Percentiles rank a stretch among this genome's conserved stretches.
Evolutionary conservation across 2,329 filamentous ascomycete genomes (phyloP).

Genomic region (Hymenoscyphus scutula): DNA sequence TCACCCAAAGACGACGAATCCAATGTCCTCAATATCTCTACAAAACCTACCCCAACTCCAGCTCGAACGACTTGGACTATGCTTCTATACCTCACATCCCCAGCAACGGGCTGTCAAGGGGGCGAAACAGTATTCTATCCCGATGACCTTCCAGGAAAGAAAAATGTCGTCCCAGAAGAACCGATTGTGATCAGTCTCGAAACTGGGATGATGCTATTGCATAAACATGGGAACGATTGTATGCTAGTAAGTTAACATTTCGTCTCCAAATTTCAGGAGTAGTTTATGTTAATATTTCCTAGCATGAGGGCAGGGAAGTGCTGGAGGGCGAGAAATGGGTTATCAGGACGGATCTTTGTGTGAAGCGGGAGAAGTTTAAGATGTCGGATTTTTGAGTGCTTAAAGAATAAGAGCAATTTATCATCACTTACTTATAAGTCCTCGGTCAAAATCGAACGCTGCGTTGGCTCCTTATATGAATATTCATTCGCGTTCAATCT

Average conservation of each 20-base stretch:
- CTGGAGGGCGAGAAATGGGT: constrained; percentile 86
- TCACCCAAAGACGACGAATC: constrained; percentile 72
- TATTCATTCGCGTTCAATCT: no score
- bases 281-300: not conserved
- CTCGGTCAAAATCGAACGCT: no score
- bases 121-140: constrained; percentile 94
- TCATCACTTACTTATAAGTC: no score
- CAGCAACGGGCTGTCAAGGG: constrained; percentile 70
- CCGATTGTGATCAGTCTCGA: constrained; percentile 73
- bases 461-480: no score
- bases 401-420: no score
- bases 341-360: constrained; percentile 77
- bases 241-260: constrained; percentile 62
- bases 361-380: constrained; percentile 46
- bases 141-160: constrained; percentile 51
- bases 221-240: constrained; percentile 86
- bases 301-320: constrained; percentile 83
- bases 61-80: constrained; percentile 88
- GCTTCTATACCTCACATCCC: constrained; percentile 79
- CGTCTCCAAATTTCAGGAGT: no score
- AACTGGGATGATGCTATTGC: constrained; percentile 80
- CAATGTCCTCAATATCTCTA: constrained; percentile 64
- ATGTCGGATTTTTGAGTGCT: constrained; percentile 4
- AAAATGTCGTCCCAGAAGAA: constrained; percentile 45
- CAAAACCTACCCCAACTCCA: constrained; percentile 41